Percentiles rank a stretch among this genome's conserved stretches.
Evolutionary conservation across 176 grass and related monocot genomes (phyloP).

Genomic region (Oryza nivara): DNA sequence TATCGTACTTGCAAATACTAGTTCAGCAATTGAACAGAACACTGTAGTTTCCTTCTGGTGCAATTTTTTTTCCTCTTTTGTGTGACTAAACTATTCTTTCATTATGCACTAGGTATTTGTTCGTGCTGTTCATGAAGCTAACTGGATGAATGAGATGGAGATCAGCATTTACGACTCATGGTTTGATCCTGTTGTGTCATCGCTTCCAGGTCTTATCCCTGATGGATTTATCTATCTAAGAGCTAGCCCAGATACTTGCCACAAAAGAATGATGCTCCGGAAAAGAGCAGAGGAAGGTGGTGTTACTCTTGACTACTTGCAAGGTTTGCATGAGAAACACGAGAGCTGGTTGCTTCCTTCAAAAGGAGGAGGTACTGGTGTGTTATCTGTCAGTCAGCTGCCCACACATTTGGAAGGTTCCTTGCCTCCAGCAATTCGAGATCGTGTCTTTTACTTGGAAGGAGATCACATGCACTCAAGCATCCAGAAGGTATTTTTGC

Average conservation of each 20-base stretch:
- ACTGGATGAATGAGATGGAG: conserved; percentile 99
- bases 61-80: not conserved
- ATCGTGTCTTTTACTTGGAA: conserved; percentile 86
- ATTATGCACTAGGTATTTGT: conserved; percentile 75
- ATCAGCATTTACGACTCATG: conserved; percentile 98
- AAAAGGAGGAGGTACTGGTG: conserved; percentile 50
- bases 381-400: conserved; percentile 78
- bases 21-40: conserved; percentile 5
- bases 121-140: conserved; percentile 93
- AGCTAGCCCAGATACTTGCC: conserved; percentile 90
- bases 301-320: conserved; percentile 84
- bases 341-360: conserved; percentile 91
- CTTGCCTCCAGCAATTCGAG: conserved; percentile 76
- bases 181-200: conserved; percentile 96
- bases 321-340: conserved; percentile 95
- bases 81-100: conserved; percentile 2
- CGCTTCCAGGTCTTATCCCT: conserved; percentile 86
- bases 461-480: conserved; percentile 91
- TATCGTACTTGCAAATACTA: conserved; percentile 34
- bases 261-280: conserved; percentile 86
- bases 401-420: conserved; percentile 58
- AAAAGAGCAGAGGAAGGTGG: conserved; percentile 90
- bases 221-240: conserved; percentile 97
- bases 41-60: conserved; percentile 3
- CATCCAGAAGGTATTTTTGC: conserved; percentile 76